Conservation (phyloP, 1,284 basidiomycete genomes). For the Cutaneotrichosporon sp. region DNA sequence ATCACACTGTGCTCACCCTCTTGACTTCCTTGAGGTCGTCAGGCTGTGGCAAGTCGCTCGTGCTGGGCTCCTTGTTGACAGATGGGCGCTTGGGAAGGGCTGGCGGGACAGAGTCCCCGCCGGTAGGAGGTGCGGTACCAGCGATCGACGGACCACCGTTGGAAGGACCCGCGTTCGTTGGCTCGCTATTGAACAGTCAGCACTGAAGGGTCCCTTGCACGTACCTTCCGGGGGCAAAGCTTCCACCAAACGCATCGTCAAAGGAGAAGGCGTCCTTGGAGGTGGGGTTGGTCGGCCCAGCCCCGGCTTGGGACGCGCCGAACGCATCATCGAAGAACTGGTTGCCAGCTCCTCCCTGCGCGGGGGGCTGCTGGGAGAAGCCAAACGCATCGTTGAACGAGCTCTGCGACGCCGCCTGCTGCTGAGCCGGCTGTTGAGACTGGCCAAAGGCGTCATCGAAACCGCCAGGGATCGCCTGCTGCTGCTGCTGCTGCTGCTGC, state of each 20-base stretch:
- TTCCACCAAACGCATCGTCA: slow-evolving; percentile 59
- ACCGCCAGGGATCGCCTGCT: too few species aligned
- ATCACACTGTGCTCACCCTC: slow-evolving; percentile 36
- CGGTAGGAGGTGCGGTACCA: background rate
- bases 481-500: background rate
- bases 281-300: background rate
- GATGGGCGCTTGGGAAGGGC: slow-evolving; percentile 40
- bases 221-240: slow-evolving; percentile 27
- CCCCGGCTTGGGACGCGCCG: background rate
- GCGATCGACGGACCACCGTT: background rate
- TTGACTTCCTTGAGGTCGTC: slow-evolving; percentile 55
- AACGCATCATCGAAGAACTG: background rate
- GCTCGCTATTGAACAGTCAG: background rate
- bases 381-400: background rate
- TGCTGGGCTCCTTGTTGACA: background rate
- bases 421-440: background rate
- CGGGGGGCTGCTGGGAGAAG: background rate
- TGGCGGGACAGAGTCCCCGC: slow-evolving; percentile 15
- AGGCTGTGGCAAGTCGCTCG: slow-evolving; percentile 38
- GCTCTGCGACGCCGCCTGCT: background rate
- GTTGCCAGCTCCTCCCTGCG: background rate
- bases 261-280: slow-evolving; percentile 53
- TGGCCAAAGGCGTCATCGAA: background rate
- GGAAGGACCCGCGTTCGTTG: background rate
- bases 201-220: background rate